Conservation (phyloP, 805 yeast genomes). For the Yamadazyma ubonensis region DNA sequence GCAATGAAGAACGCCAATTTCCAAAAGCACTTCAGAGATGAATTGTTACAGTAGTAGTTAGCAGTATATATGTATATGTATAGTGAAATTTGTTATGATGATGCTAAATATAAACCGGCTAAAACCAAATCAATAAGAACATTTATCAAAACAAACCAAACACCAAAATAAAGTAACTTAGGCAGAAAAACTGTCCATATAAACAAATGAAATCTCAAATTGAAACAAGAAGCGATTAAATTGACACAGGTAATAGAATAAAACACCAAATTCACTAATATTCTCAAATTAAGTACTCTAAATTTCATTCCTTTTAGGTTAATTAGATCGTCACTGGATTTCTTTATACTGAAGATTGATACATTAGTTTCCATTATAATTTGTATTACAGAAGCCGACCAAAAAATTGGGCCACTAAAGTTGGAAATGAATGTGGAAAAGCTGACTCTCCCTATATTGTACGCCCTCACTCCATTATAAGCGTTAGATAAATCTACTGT, state of each 20-base stretch:
- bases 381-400: conserved; percentile 57
- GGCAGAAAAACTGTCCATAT: conserved; percentile 99
- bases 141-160: conserved; percentile 63
- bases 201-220: conserved; percentile 80
- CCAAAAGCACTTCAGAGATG: conserved; percentile 67
- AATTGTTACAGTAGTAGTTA: conserved; percentile 34
- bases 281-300: conserved; percentile 31
- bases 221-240: conserved; percentile 66
- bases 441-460: conserved; percentile 71
- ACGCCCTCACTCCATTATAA: conserved; percentile 79
- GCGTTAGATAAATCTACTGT: conserved; percentile 89
- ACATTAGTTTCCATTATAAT: conserved; percentile 35
- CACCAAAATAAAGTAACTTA: conserved; percentile 73
- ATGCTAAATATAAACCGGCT: conserved; percentile 23
- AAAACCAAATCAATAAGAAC: conserved; percentile 43
- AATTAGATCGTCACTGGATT: conserved; percentile 15
- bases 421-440: conserved; percentile 77
- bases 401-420: conserved; percentile 81
- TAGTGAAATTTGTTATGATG: conserved; percentile 3
- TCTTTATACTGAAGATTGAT: conserved; percentile 13
- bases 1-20: conserved; percentile 72
- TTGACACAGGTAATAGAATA: conserved; percentile 59
- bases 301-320: conserved; percentile 10
- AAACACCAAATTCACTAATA: conserved; percentile 46
- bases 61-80: conserved; percentile 5